Evolutionary conservation across 2,329 filamentous ascomycete species (phyloP).

Genomic region (Chrysoporthe puriensis): DNA sequence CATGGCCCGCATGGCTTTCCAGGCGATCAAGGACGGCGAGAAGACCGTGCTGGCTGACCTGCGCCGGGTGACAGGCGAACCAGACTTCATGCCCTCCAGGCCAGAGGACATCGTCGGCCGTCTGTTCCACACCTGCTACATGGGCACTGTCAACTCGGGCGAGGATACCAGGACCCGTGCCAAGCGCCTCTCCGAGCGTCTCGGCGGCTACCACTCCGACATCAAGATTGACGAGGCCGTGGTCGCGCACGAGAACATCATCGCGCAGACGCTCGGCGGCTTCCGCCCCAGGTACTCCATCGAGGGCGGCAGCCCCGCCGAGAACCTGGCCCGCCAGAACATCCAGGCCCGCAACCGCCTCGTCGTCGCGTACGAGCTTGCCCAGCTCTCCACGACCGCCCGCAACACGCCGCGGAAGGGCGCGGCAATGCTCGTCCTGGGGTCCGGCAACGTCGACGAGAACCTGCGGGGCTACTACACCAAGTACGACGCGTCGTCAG

Average conservation of each 20-base stretch:
- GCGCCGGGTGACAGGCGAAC: slow-evolving; percentile 28
- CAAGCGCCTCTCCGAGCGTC: slow-evolving; percentile 57
- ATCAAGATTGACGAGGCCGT: slow-evolving; percentile 72
- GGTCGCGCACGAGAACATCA: slow-evolving; percentile 50
- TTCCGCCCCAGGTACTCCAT: slow-evolving; percentile 50
- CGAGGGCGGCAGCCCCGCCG: slow-evolving; percentile 59
- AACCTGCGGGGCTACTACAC: slow-evolving; percentile 58
- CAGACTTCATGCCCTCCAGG: slow-evolving; percentile 22
- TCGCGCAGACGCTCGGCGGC: slow-evolving; percentile 33
- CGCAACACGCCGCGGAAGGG: slow-evolving; percentile 54
- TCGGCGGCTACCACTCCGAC: slow-evolving; percentile 72
- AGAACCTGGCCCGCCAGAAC: slow-evolving; percentile 69
- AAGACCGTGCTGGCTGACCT: slow-evolving; percentile 29
- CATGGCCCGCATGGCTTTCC: slow-evolving; percentile 30
- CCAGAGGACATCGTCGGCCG: slow-evolving; percentile 30
- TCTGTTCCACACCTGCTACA: slow-evolving; percentile 52
- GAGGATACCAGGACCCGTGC: slow-evolving; percentile 64
- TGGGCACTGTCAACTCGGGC: slow-evolving; percentile 64
- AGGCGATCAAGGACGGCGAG: slow-evolving; percentile 28
- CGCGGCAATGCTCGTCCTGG: slow-evolving; percentile 65
- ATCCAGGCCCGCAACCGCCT: slow-evolving; percentile 68
- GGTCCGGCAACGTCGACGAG: slow-evolving; percentile 65
- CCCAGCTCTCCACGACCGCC: slow-evolving; percentile 62
- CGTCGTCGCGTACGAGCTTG: slow-evolving; percentile 67
- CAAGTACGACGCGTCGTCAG: slow-evolving; percentile 64